Percentiles rank a stretch among this genome's conserved stretches.
Evolutionary conservation across 441 rosid genomes (phyloP).

Genomic region (Syzygium malaccense): DNA sequence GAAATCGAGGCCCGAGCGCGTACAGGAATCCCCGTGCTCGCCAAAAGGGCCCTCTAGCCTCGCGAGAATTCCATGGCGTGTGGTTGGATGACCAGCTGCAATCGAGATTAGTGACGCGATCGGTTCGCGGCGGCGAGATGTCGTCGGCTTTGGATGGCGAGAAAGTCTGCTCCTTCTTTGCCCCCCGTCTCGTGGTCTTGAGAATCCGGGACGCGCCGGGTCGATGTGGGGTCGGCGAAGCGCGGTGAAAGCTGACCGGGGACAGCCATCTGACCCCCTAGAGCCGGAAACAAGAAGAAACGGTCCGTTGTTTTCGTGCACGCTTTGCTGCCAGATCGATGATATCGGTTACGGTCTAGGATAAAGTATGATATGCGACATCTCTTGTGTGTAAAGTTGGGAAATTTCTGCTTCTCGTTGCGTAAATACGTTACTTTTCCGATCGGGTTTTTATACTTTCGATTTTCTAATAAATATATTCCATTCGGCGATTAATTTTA

Average conservation of each 20-base stretch:
- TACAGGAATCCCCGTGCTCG: not conserved
- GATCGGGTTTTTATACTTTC: not conserved
- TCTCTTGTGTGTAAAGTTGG: not conserved
- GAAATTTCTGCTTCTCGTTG: not conserved
- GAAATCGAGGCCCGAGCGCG: not conserved
- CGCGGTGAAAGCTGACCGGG: not conserved
- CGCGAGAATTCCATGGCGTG: not conserved
- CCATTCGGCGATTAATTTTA: not conserved
- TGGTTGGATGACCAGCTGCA: too few species aligned
- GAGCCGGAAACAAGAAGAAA: not conserved
- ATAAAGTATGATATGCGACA: too few species aligned
- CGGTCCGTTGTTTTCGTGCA: not conserved
- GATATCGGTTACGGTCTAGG: too few species aligned
- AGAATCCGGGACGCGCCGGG: not conserved
- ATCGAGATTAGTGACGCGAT: not conserved
- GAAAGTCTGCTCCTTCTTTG: not conserved
- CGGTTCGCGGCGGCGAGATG: not conserved
- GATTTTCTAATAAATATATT: not conserved
- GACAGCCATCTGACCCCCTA: not conserved
- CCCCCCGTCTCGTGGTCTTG: rapidly evolving
- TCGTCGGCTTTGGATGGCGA: not conserved
- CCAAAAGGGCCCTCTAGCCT: not conserved
- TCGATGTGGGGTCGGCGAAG: not conserved
- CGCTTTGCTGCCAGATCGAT: too few species aligned
- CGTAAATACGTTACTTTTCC: not conserved